These are phyloP conservation scores for Symbiodinium pilosum DNA, from an alignment of 73 alveolate genomes.

Conservation along the genomic window DNA sequence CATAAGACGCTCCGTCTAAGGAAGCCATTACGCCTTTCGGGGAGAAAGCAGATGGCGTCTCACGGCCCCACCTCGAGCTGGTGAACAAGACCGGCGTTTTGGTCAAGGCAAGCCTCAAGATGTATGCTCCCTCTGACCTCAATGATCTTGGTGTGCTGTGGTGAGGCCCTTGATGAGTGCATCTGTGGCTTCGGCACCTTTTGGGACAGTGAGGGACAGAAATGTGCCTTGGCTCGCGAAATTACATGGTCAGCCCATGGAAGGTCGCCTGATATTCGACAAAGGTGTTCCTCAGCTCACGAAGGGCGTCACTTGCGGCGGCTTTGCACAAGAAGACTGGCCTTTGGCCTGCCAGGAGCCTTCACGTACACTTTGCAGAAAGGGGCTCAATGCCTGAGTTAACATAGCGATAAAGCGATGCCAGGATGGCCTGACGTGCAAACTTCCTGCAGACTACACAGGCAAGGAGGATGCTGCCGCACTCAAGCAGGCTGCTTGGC, in stretches of 20 bases:
- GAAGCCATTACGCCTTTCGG: conserved; percentile 68
- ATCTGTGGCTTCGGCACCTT: conserved; percentile 70
- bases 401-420: neutral
- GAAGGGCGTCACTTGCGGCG: conserved; percentile 49
- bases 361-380: no score
- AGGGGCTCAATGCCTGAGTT: no score
- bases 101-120: conserved; percentile 30
- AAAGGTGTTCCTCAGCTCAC: conserved; percentile 83
- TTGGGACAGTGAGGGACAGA: conserved; percentile 38
- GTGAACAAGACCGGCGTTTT: conserved; percentile 78
- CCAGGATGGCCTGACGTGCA: conserved; percentile 84
- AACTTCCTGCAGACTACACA: conserved; percentile 35
- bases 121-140: neutral
- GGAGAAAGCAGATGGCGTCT: conserved; percentile 57
- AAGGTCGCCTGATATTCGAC: neutral
- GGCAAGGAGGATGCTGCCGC: conserved; percentile 16
- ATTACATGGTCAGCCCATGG: neutral
- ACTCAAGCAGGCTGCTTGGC: conserved; percentile 39
- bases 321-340: conserved; percentile 28
- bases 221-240: conserved; percentile 27
- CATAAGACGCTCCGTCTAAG: neutral
- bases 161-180: conserved; percentile 88
- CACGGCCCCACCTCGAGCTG: conserved; percentile 70
- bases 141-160: neutral
- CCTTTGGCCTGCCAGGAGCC: conserved; percentile 62